phyloP scores from a whole-genome alignment of 2,329 filamentous ascomycete species.

The Sporothrix phasma region DNA sequence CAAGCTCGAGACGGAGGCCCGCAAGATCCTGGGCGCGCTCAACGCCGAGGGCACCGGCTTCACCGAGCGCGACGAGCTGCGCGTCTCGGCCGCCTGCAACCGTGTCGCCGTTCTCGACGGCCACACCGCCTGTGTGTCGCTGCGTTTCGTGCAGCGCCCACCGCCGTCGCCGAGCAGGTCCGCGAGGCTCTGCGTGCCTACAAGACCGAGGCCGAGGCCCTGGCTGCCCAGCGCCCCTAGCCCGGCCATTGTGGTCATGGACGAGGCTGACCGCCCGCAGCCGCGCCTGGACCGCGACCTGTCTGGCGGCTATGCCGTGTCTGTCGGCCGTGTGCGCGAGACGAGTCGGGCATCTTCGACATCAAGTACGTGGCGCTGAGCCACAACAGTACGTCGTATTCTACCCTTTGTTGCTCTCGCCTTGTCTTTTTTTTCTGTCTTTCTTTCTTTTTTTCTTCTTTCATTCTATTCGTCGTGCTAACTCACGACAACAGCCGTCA shows the following conservation, averaged over 20 bases:
- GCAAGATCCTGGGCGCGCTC: constrained; percentile 80
- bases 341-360: constrained; percentile 83
- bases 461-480: constrained; percentile 17
- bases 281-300: constrained; percentile 82
- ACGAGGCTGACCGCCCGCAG: constrained; percentile 83
- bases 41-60: constrained; percentile 65
- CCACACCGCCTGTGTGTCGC: constrained; percentile 86
- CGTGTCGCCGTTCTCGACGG: constrained; percentile 92
- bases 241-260: constrained; percentile 76
- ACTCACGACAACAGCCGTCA: constrained; percentile 51
- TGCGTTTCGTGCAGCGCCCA: constrained; percentile 68
- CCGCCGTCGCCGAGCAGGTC: constrained; percentile 64
- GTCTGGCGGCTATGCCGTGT: constrained; percentile 78
- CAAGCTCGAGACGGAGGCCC: constrained; percentile 88
- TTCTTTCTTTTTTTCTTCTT: not conserved
- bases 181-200: constrained; percentile 73
- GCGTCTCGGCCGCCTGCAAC: constrained; percentile 81
- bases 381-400: constrained; percentile 58
- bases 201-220: constrained; percentile 65
- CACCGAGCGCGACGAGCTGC: constrained; percentile 61
- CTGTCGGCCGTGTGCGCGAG: constrained; percentile 80
- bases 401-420: not conserved
- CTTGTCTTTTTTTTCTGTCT: not conserved
- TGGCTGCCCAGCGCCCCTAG: constrained; percentile 82
- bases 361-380: constrained; percentile 90